A percentile compares a stretch with the other conserved stretches of the same genome.
Evolutionary conservation across 306 rosid genomes (phyloP).

Genomic region (Fagus crenata): DNA sequence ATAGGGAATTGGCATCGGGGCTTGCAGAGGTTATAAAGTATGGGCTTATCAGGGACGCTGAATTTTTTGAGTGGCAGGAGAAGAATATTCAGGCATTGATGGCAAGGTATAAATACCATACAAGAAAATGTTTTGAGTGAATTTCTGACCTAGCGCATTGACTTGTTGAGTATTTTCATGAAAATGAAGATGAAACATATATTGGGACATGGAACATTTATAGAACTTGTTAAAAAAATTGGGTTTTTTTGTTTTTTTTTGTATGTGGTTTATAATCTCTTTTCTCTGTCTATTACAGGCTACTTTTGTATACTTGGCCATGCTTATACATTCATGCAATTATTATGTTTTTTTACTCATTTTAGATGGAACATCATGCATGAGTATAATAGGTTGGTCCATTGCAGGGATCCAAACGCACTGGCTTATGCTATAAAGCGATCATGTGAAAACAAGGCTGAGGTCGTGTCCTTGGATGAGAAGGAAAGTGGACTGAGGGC

Average conservation of each 20-base stretch:
- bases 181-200: conserved; percentile 18
- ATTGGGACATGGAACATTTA: conserved; percentile 16
- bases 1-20: conserved; percentile 89
- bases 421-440: conserved; percentile 89
- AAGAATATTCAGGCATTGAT: conserved; percentile 71
- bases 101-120: conserved; percentile 54
- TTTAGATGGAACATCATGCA: not conserved
- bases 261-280: conserved; percentile 9
- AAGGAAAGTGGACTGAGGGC: conserved; percentile 97
- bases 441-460: conserved; percentile 94
- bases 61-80: conserved; percentile 96
- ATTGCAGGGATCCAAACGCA: conserved; percentile 75
- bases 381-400: conserved; percentile 18
- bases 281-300: conserved; percentile 7
- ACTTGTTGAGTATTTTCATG: conserved; percentile 19
- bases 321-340: conserved; percentile 18
- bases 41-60: conserved; percentile 89
- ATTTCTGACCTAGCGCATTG: not conserved
- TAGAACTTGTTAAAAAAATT: conserved; percentile 5
- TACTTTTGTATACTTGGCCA: conserved; percentile 5
- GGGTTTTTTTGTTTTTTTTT: not conserved
- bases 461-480: conserved; percentile 92
- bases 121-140: not conserved
- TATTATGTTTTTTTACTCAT: not conserved
- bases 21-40: conserved; percentile 90